These are phyloP conservation scores for Phlyctochytrium bullatum DNA, from an alignment of 192 early-diverging fungal species.

Conservation along the genomic window DNA sequence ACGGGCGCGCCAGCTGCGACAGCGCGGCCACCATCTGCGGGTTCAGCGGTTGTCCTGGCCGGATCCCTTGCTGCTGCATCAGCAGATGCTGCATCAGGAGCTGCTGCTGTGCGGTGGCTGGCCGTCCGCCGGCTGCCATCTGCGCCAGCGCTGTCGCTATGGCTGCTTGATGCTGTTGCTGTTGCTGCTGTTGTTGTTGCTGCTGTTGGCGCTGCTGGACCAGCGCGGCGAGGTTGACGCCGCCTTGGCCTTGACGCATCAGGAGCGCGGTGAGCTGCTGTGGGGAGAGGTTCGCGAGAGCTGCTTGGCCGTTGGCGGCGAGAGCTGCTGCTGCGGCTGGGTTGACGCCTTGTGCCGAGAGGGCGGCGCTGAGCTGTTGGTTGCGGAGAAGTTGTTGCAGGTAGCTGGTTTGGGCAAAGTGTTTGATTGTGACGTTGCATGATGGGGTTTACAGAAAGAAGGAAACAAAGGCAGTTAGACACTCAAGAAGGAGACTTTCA, in stretches of 20 bases:
- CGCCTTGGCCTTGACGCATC: background rate
- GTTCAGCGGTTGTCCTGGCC: background rate
- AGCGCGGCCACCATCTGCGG: background rate
- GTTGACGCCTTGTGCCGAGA: too few relatives aligned
- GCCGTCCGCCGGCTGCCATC: background rate
- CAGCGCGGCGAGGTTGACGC: background rate
- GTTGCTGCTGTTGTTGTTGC: background rate
- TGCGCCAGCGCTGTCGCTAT: too few relatives aligned
- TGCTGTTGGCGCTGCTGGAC: background rate
- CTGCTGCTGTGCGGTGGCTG: background rate
- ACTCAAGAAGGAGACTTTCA: too few relatives aligned
- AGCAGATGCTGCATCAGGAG: background rate
- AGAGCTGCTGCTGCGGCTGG: background rate
- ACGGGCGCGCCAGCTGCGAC: background rate
- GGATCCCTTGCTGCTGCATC: background rate
- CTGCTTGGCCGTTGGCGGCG: constrained; percentile 47
- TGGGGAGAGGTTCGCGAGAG: constrained; percentile 38
- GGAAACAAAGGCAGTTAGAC: too few relatives aligned
- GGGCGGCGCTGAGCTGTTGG: too few relatives aligned
- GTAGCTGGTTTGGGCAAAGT: too few relatives aligned
- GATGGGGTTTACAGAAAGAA: too few relatives aligned
- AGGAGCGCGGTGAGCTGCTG: background rate
- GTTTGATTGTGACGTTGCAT: too few relatives aligned
- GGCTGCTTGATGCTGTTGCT: constrained; percentile 1
- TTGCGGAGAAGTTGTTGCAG: too few relatives aligned